These are phyloP conservation scores for Neocatenulostroma microsporum DNA, from an alignment of 2,329 filamentous ascomycete species.

Conservation along the genomic window DNA sequence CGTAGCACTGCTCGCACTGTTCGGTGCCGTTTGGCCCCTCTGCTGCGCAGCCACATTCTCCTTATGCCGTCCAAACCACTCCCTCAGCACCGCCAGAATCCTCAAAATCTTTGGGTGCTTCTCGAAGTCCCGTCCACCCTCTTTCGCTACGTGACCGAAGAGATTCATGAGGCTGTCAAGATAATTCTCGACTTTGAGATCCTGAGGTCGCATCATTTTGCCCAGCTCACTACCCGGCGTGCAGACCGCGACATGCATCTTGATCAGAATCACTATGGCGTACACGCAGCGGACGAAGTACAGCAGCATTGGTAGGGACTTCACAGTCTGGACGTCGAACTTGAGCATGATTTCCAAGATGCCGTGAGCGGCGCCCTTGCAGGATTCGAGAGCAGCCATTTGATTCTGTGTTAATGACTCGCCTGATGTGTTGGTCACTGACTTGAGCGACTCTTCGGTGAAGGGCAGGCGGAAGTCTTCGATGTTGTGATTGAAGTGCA, in stretches of 20 bases:
- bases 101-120: slow-evolving; percentile 40
- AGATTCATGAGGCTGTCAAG: slow-evolving; percentile 40
- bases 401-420: slow-evolving; percentile 39
- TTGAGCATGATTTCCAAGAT: slow-evolving; percentile 44
- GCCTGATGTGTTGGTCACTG: slow-evolving; percentile 32
- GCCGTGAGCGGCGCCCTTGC: slow-evolving; percentile 39
- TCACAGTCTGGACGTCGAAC: slow-evolving; percentile 38
- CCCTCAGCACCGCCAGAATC: slow-evolving; percentile 38
- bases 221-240: slow-evolving; percentile 42
- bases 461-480: slow-evolving; percentile 41
- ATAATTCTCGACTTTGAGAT: slow-evolving; percentile 41
- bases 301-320: slow-evolving; percentile 38
- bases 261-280: slow-evolving; percentile 51
- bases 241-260: slow-evolving; percentile 50
- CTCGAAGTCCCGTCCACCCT: slow-evolving; percentile 11
- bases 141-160: slow-evolving; percentile 24
- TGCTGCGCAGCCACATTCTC: slow-evolving; percentile 19
- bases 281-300: slow-evolving; percentile 48
- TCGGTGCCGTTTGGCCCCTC: slow-evolving; percentile 6
- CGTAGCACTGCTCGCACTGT: slow-evolving; percentile 10
- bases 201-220: slow-evolving; percentile 42
- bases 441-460: slow-evolving; percentile 34
- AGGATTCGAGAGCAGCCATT: slow-evolving; percentile 41
- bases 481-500: slow-evolving; percentile 40
- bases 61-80: slow-evolving; percentile 37